Evolutionary conservation across 495 filamentous ascomycete species (phyloP).

Genomic region (Penicillium robsamsonii): DNA sequence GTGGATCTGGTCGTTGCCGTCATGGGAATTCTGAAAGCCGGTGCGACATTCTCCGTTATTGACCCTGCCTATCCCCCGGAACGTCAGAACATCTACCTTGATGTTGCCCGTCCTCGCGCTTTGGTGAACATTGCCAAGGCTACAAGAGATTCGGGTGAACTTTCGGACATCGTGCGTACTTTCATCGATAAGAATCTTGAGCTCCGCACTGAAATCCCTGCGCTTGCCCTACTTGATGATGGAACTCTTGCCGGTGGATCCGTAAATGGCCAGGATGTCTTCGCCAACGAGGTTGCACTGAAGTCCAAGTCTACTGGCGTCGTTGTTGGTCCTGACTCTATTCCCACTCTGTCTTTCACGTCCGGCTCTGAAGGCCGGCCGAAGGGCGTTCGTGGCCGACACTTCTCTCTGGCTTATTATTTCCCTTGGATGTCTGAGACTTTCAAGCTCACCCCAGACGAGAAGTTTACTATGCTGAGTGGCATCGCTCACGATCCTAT

Average conservation of each 20-base stretch:
- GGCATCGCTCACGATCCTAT: conserved; percentile 89
- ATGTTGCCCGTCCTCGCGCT: conserved; percentile 79
- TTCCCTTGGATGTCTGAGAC: conserved; percentile 88
- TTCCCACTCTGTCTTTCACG: conserved; percentile 80
- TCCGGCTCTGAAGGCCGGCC: conserved; percentile 80
- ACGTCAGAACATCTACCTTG: conserved; percentile 85
- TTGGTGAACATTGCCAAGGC: conserved; percentile 80
- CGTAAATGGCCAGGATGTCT: conserved; percentile 62
- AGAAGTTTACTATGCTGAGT: conserved; percentile 79
- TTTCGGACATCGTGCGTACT: conserved; percentile 65
- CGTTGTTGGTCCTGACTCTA: conserved; percentile 86
- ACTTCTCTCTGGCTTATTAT: conserved; percentile 85
- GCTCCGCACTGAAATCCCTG: conserved; percentile 75
- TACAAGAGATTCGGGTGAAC: conserved; percentile 66
- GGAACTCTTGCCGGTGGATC: conserved; percentile 71
- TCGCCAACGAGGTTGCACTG: conserved; percentile 51
- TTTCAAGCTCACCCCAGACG: conserved; percentile 71
- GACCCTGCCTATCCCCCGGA: conserved; percentile 88
- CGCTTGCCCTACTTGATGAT: conserved; percentile 68
- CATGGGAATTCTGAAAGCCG: conserved; percentile 56
- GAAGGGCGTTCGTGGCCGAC: conserved; percentile 85
- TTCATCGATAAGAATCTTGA: conserved; percentile 74
- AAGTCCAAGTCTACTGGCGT: conserved; percentile 64
- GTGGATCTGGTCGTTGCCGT: conserved; percentile 51
- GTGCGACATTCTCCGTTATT: conserved; percentile 60